Conservation (phyloP, 305 asterid genomes). For the Ajuga reptans region DNA sequence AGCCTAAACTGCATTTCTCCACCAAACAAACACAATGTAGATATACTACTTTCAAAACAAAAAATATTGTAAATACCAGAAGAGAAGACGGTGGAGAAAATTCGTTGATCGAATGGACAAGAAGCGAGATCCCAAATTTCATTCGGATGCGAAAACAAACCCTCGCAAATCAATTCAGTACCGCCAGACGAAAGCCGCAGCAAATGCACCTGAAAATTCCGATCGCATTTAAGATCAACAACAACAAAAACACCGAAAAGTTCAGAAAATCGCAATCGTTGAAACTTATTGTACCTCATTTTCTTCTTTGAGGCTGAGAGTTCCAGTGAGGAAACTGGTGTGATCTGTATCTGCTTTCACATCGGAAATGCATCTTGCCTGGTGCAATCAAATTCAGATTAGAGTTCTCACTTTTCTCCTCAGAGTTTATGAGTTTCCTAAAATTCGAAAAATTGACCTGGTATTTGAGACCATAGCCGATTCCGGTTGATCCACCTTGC, state of each 20-base stretch:
- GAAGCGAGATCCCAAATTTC: conserved; percentile 96
- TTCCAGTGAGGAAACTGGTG: conserved; percentile 81
- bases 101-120: conserved; percentile 86
- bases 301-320: conserved; percentile 94
- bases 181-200: conserved; percentile 69
- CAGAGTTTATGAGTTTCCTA: conserved; percentile 9
- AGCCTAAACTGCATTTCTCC: conserved; percentile 2
- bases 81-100: conserved; percentile 85
- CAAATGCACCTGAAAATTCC: conserved; percentile 64
- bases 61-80: conserved; percentile 40
- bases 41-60: background rate
- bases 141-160: conserved; percentile 83
- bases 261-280: background rate
- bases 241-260: conserved; percentile 9
- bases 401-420: conserved; percentile 3
- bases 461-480: conserved; percentile 93
- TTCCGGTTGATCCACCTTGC: conserved; percentile 90
- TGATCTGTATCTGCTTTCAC: conserved; percentile 97
- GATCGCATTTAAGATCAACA: conserved; percentile 21
- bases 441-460: conserved; percentile 45
- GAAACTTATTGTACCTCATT: conserved; percentile 52
- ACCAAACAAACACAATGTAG: background rate
- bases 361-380: conserved; percentile 96
- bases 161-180: conserved; percentile 83
- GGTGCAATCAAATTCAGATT: conserved; percentile 20